phyloP scores from a whole-genome alignment of 441 rosid genomes.

The Aleurites moluccanus region DNA sequence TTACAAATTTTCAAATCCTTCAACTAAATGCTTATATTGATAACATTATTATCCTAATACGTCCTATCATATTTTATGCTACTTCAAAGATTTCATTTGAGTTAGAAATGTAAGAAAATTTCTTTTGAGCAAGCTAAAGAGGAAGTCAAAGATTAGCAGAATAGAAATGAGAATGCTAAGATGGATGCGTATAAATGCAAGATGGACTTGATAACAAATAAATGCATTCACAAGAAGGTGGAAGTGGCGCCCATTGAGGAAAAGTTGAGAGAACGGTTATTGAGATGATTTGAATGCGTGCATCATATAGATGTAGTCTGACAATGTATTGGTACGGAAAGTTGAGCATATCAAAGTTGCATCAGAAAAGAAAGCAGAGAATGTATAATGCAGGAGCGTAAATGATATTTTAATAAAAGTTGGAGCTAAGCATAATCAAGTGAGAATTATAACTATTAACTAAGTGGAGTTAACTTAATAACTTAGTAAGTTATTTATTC shows the following conservation, averaged over 20 bases:
- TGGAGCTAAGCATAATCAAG: too few species aligned
- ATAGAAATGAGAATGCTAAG: background rate
- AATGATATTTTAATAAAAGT: too few species aligned
- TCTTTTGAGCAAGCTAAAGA: constrained; percentile 4
- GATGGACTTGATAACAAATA: background rate
- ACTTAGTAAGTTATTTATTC: too few species aligned
- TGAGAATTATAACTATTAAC: too few species aligned
- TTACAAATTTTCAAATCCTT: background rate
- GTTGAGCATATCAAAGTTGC: background rate
- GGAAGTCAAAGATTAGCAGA: background rate
- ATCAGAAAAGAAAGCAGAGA: background rate
- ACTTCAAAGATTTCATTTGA: background rate
- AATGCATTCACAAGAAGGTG: background rate
- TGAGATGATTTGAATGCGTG: background rate
- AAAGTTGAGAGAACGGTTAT: background rate
- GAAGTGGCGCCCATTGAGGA: background rate
- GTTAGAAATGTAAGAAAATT: background rate
- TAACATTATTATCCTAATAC: background rate
- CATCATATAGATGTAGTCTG: background rate
- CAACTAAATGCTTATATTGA: background rate
- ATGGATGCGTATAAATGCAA: background rate
- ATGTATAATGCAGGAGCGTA: too few species aligned
- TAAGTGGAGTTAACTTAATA: too few species aligned
- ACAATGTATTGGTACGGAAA: background rate
- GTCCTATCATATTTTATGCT: background rate